phyloP scores from a whole-genome alignment of 73 alveolate species.

The Stentor roeselii region DNA sequence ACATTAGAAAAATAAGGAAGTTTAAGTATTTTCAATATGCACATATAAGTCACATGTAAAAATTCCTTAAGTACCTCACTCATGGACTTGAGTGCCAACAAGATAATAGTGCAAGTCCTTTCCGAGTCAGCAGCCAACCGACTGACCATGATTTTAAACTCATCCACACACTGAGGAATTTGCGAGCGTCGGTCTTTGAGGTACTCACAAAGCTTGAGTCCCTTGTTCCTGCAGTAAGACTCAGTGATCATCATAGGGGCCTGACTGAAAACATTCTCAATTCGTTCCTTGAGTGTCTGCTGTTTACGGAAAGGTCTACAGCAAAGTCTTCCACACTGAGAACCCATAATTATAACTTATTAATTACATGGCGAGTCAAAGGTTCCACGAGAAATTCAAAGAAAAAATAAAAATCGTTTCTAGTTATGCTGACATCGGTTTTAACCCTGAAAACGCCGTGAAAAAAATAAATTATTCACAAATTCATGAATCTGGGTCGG shows the following conservation, averaged over 20 bases:
- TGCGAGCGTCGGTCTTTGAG: background rate
- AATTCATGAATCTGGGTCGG: no score
- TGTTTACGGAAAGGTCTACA: slow-evolving; percentile 18
- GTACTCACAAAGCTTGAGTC: background rate
- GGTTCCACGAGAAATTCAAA: no score
- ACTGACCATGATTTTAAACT: background rate
- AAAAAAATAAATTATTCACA: no score
- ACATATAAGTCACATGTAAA: background rate
- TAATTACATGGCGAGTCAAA: no score
- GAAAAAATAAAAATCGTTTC: no score
- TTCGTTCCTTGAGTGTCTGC: background rate
- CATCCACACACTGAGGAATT: background rate
- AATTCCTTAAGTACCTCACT: background rate
- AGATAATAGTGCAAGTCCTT: background rate
- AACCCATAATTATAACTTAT: no score
- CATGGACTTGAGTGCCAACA: background rate
- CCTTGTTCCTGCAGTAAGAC: background rate
- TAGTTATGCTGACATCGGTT: no score
- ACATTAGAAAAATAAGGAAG: no score
- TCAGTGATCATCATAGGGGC: background rate
- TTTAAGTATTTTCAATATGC: no score
- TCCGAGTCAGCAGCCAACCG: background rate
- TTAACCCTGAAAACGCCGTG: no score
- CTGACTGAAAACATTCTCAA: background rate
- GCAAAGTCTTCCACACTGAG: slow-evolving; percentile 22